Conservation (phyloP, 345 rosid species). For the Brassica cretica region DNA sequence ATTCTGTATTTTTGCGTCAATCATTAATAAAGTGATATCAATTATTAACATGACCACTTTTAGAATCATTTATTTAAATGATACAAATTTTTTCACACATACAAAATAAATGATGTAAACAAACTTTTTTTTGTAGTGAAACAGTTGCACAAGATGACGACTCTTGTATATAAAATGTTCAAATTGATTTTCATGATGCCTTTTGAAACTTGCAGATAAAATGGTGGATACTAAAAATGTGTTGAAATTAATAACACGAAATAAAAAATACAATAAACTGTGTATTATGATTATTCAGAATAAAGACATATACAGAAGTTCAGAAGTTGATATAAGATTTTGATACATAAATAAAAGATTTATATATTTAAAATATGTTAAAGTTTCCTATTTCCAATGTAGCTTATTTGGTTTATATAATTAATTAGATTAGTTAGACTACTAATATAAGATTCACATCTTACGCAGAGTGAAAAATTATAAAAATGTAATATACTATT, state of each 20-base stretch:
- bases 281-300: background rate
- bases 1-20: too few relatives aligned
- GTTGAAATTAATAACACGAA: background rate
- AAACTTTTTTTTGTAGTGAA: background rate
- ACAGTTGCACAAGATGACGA: background rate
- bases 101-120: too few relatives aligned
- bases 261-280: background rate
- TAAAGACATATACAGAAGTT: too few relatives aligned
- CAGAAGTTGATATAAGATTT: background rate
- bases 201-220: background rate
- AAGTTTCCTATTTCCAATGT: background rate
- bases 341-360: background rate
- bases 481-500: too few relatives aligned
- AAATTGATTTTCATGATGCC: background rate
- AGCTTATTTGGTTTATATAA: background rate
- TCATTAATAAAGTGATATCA: too few relatives aligned
- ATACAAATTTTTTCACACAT: too few relatives aligned
- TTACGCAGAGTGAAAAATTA: too few relatives aligned
- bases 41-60: too few relatives aligned
- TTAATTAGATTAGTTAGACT: background rate
- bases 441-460: too few relatives aligned
- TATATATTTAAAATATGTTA: background rate
- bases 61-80: too few relatives aligned
- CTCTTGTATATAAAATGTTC: background rate
- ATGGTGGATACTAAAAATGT: too few relatives aligned